Evolutionary conservation across 192 early-diverging fungal genomes (phyloP).

Genomic region (Obelidium mucronatum): DNA sequence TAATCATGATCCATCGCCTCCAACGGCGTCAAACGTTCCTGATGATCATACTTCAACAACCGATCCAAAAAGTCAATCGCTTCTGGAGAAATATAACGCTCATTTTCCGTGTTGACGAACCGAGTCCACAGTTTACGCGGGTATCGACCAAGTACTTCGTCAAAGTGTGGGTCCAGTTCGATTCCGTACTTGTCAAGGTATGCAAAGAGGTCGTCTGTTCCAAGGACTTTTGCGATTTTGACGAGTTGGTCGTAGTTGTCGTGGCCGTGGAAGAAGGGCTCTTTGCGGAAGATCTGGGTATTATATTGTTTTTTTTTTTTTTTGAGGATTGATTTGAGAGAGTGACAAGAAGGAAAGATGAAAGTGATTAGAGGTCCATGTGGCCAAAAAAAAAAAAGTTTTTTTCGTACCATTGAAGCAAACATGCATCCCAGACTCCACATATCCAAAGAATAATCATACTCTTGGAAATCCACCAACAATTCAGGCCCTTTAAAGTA

Average conservation of each 20-base stretch:
- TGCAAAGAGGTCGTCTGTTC: constrained; percentile 91
- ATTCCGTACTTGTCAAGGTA: constrained; percentile 98
- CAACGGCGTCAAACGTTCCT: constrained; percentile 83
- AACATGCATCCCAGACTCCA: constrained; percentile 99
- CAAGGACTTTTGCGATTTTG: constrained; percentile 97
- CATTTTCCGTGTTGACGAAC: constrained; percentile 87
- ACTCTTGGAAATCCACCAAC: constrained; percentile 97
- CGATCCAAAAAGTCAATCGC: constrained; percentile 91
- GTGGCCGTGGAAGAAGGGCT: constrained; percentile 99
- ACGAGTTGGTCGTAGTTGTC: constrained; percentile 99
- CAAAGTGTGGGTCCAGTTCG: constrained; percentile 87
- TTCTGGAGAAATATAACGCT: constrained; percentile 79
- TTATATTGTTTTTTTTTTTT: too few relatives aligned
- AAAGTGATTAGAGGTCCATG: background rate
- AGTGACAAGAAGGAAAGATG: background rate
- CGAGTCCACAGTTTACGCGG: constrained; percentile 86
- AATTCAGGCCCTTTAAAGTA: constrained; percentile 99
- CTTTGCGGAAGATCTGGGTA: constrained; percentile 99
- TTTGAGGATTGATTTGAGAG: background rate
- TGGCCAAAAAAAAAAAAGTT: background rate
- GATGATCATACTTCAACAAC: constrained; percentile 92
- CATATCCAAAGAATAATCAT: constrained; percentile 99
- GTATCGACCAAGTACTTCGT: constrained; percentile 93
- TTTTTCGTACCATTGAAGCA: constrained; percentile 89
- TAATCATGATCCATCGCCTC: constrained; percentile 94